Evolutionary conservation across 257 asterid species (phyloP), one percentile per base, ranked within the genome.

Genomic region (Henckelia pumila): DNA sequence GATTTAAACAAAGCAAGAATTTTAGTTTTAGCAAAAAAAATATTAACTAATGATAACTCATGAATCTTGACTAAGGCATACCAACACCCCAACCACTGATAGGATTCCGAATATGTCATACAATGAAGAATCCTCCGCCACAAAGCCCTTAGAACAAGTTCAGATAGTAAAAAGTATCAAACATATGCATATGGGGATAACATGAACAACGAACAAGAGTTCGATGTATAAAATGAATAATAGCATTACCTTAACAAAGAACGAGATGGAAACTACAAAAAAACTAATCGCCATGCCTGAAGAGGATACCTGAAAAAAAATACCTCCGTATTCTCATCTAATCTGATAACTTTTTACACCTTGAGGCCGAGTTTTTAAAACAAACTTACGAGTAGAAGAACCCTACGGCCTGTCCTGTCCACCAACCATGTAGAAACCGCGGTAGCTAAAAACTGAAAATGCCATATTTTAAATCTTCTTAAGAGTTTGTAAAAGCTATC

Each of bases 351-450:
- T 49, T 33, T 6, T 7, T 16, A 25, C 71, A 44, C 40, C 37
- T 9, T 11, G n/a, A n/a, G n/a, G n/a, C n/a, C n/a, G n/a, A n/a
- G 19, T 37, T 35, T 44, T 53, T 47, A 29, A 30, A 5, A 61
- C n/a, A 23, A 67, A 81, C 96, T 87, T 76, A 92, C 96, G 49
- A 79, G 73, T 62, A 92, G 84, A 62, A 89, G 84, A 79, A 92
- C 68, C 80, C 98, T 83, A 59, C 96, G 96, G 44, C 98, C 98
- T 9, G 96, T 73, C 84, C 83, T 92, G 81, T 92, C 98, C 66
- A 85, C 88, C 84, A 89, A 64, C 98, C 98, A 92, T 60, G 89
- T 82, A 8, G 98, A 66, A 56, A 92, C 75, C 67, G 82, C 96
- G 40, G 98, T 92, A 59, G 98, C 98, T 75, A 89, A 75, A 52